Conservation (phyloP, 371 early-diverging fungal genomes). For the Gilbertella persicaria region DNA sequence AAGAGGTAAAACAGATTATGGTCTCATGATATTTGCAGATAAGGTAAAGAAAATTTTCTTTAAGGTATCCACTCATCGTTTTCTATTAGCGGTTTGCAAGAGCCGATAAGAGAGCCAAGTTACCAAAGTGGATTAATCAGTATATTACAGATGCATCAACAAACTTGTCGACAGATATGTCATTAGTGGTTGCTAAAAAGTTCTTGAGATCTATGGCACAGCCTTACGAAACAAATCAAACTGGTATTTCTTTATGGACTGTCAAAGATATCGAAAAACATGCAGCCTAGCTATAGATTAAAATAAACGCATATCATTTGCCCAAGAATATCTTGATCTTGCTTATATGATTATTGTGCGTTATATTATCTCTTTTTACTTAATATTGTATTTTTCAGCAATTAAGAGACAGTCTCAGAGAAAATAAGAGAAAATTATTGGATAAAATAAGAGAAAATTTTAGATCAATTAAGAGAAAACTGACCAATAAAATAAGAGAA, state of each 20-base stretch:
- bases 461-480: too few relatives aligned
- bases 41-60: conserved; percentile 54
- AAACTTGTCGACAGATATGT: conserved; percentile 99
- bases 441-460: too few relatives aligned
- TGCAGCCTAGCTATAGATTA: conserved; percentile 2
- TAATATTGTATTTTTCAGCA: too few relatives aligned
- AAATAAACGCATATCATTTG: too few relatives aligned
- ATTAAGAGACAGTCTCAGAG: too few relatives aligned
- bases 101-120: conserved; percentile 93
- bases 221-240: conserved; percentile 78
- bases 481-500: too few relatives aligned
- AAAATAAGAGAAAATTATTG: too few relatives aligned
- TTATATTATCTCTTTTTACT: too few relatives aligned
- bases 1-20: conserved; percentile 99
- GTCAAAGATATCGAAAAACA: conserved; percentile 63
- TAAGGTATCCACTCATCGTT: not conserved
- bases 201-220: conserved; percentile 98
- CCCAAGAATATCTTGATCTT: too few relatives aligned
- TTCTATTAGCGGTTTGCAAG: conserved; percentile 82
- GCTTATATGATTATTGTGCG: too few relatives aligned
- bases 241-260: conserved; percentile 65
- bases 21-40: conserved; percentile 99
- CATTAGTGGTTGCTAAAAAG: conserved; percentile 90
- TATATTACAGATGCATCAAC: conserved; percentile 89
- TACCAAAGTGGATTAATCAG: conserved; percentile 98